Conservation (phyloP, 345 rosid species). For the Gossypium mustelinum region DNA sequence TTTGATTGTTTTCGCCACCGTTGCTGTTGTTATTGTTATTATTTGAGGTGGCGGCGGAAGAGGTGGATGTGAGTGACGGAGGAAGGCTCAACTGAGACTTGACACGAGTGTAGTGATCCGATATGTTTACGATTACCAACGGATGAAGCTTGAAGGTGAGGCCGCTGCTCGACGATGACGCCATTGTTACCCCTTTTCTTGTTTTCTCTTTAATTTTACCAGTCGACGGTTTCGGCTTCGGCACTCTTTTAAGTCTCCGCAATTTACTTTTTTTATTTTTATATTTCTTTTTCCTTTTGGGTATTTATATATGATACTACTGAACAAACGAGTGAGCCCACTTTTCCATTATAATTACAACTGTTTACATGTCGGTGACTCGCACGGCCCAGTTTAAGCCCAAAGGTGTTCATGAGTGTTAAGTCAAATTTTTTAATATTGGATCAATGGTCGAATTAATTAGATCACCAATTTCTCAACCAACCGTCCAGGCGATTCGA, state of each 20-base stretch:
- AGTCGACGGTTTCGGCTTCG: background rate
- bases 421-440: too few species aligned
- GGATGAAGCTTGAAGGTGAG: conserved; percentile 97
- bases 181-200: conserved; percentile 37
- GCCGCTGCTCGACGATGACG: conserved; percentile 92
- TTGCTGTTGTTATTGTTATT: background rate
- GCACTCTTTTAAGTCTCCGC: background rate
- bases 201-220: background rate
- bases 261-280: background rate
- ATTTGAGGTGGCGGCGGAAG: background rate
- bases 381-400: too few species aligned
- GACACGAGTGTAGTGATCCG: conserved; percentile 90
- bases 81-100: conserved; percentile 73
- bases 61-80: conserved; percentile 11
- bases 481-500: too few species aligned
- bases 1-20: conserved; percentile 19
- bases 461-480: too few species aligned
- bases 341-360: too few species aligned
- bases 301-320: too few species aligned
- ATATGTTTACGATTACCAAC: conserved; percentile 82
- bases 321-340: too few species aligned
- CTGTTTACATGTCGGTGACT: too few species aligned
- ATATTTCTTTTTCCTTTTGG: background rate
- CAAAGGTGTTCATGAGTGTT: too few species aligned
- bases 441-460: too few species aligned